Percentiles rank a stretch among this genome's conserved stretches.
phyloP scores from a whole-genome alignment of 2,329 filamentous ascomycete genomes.

The Aureobasidium leucospermi region DNA sequence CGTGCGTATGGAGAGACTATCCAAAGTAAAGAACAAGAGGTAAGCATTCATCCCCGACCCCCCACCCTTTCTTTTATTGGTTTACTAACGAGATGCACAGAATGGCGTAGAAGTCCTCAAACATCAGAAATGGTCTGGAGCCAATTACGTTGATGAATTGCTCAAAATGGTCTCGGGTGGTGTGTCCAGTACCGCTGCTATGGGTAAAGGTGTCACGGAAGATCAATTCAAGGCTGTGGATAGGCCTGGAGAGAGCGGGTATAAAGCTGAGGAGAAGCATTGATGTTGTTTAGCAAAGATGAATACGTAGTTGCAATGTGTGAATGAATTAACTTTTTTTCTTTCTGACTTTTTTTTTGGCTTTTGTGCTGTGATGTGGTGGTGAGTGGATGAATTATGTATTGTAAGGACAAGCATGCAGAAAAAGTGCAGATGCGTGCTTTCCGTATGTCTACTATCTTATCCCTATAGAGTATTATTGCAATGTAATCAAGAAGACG shows the following conservation, averaged over 20 bases:
- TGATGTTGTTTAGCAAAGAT: not conserved
- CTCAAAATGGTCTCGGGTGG: constrained; percentile 96
- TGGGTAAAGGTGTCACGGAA: constrained; percentile 97
- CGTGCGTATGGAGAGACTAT: constrained; percentile 94
- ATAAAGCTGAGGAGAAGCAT: constrained; percentile 32
- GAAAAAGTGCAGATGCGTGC: too few species aligned
- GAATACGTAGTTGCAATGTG: too few species aligned
- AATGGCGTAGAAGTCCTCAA: constrained; percentile 87
- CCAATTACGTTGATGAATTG: constrained; percentile 88
- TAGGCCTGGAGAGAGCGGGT: not conserved
- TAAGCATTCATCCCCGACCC: constrained; percentile 30
- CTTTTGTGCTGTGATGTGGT: too few species aligned
- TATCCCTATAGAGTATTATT: too few species aligned
- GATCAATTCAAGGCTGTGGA: constrained; percentile 63
- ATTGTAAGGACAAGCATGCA: too few species aligned
- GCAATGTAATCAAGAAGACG: too few species aligned
- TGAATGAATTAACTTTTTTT: too few species aligned
- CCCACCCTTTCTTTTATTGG: too few species aligned
- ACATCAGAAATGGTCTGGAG: constrained; percentile 98
- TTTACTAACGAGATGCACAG: constrained; percentile 36
- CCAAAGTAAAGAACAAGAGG: constrained; percentile 78
- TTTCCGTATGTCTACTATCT: too few species aligned
- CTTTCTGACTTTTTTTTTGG: too few species aligned
- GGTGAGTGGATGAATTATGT: too few species aligned
- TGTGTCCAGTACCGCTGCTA: constrained; percentile 83